Evolutionary conservation across 192 early-diverging fungal genomes (phyloP), one percentile per base, ranked within the genome.

Genomic region (Rhizophagus prolifer): DNA sequence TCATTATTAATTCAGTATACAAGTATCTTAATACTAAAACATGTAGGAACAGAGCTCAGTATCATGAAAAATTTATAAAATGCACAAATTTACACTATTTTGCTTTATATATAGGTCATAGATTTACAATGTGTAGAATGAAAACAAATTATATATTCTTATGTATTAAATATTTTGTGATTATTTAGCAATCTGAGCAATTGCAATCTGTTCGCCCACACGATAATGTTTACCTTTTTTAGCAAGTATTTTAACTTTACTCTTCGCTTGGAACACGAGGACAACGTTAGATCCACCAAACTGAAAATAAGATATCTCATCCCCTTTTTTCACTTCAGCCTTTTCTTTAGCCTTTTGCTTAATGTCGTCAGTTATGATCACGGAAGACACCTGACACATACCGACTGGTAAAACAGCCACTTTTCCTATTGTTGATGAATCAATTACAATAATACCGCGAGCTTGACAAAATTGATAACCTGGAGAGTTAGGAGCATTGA

Each of bases 241-340:
- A n/a, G 69, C 69, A 70, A 70, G 23, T 70, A 70, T 47, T 23
- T 70, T 41, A 46, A 70, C 69, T 50, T 70, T 16, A 25, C 69
- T 70, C 2, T 84, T 85, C 44, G 82, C 82, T 76, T 91, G 86
- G 78, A 95, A 95, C 26, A 94, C 58, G 8, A 88, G 69, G 16
- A 93, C 79, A 23, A 91, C 85, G 0, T 92, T 93, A 14, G 89
- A 90, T 9, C 93, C 93, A 31, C 92, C 92, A 78, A 92, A 95
- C 12, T 88, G 85, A 77, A 94, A 95, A 78, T 91, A 92, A 38
- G 92, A 91, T 61, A 91, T 87, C 76, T 94, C 93, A 72, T 93
- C 91, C 31, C 90, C 89, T 62, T 92, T 85, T 36, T 82, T 66
- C 13, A 90, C 79, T 38, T 38, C 36, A 38, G 4, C 41, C 23